A percentile compares a stretch with the other conserved stretches of the same genome.
These are phyloP conservation scores for Diaporthe australafricana DNA, from an alignment of 2,329 filamentous ascomycete species.

Conservation along the genomic window DNA sequence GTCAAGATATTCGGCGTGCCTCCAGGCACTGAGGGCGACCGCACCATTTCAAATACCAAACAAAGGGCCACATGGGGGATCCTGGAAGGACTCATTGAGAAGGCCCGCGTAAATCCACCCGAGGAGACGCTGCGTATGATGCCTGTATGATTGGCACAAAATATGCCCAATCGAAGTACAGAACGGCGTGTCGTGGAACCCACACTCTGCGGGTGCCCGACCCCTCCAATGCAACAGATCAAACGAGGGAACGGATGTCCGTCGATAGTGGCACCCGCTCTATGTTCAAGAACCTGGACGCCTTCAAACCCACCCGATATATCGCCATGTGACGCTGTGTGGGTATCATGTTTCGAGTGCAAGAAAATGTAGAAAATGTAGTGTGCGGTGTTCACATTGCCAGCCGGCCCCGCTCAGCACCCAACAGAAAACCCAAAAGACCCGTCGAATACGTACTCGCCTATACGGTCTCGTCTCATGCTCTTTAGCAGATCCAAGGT, in stretches of 20 bases:
- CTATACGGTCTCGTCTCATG: slow-evolving; percentile 59
- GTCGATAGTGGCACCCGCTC: not conserved
- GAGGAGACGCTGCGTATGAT: not conserved
- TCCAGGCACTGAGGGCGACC: not conserved
- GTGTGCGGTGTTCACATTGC: not conserved
- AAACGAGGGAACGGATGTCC: not conserved
- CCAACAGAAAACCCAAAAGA: slow-evolving; percentile 71
- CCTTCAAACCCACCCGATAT: not conserved
- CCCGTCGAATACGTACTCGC: slow-evolving; percentile 67
- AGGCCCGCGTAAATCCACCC: slow-evolving; percentile 1
- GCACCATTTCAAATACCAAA: slow-evolving; percentile 12
- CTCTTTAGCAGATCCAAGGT: slow-evolving; percentile 65
- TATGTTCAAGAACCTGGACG: slow-evolving; percentile 11
- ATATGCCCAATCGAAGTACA: not conserved
- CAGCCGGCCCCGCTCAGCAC: slow-evolving; percentile 29
- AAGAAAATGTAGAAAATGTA: not conserved
- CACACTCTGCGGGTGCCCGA: no score
- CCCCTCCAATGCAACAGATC: not conserved
- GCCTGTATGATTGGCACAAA: not conserved
- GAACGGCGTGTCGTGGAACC: no score
- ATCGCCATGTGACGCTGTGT: not conserved
- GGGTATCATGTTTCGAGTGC: not conserved
- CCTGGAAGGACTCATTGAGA: slow-evolving; percentile 30
- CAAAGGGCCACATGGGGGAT: slow-evolving; percentile 33
- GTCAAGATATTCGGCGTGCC: slow-evolving; percentile 58